phyloP scores from a whole-genome alignment of 306 rosid species.

The Sesbania bispinosa region DNA sequence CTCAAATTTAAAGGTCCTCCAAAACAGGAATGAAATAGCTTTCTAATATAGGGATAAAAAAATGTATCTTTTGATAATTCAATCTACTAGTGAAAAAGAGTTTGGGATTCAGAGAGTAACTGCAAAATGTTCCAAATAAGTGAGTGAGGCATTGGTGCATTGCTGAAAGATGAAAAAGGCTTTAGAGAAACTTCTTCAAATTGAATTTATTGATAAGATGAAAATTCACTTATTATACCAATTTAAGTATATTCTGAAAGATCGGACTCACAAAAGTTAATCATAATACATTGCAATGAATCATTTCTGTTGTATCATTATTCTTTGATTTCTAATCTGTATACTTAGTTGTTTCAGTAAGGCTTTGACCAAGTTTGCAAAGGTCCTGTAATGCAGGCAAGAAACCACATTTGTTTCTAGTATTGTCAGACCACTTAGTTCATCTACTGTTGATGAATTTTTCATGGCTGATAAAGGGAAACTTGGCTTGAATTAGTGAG shows the following conservation, averaged over 20 bases:
- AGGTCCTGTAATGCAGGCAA: neutral
- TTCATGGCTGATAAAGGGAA: neutral
- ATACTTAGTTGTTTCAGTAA: neutral
- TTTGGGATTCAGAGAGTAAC: neutral
- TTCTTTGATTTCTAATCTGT: conserved; percentile 5
- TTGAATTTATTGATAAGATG: neutral
- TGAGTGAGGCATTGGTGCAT: too few species aligned
- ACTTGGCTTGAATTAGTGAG: neutral
- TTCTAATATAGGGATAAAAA: neutral
- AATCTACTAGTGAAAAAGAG: neutral
- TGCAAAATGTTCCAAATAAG: neutral
- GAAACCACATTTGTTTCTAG: neutral
- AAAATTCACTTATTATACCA: neutral
- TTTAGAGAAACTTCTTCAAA: neutral
- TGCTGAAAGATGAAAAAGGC: neutral
- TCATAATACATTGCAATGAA: neutral
- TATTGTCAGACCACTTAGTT: neutral
- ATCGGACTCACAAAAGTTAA: neutral
- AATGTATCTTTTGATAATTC: neutral
- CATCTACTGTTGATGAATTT: neutral
- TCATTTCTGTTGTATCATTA: neutral
- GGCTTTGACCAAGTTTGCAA: neutral
- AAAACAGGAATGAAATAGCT: neutral
- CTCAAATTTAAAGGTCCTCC: neutral
- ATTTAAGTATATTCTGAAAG: neutral